phyloP scores from a whole-genome alignment of 2,329 filamentous ascomycete species.

The Dactylellina leptospora region DNA sequence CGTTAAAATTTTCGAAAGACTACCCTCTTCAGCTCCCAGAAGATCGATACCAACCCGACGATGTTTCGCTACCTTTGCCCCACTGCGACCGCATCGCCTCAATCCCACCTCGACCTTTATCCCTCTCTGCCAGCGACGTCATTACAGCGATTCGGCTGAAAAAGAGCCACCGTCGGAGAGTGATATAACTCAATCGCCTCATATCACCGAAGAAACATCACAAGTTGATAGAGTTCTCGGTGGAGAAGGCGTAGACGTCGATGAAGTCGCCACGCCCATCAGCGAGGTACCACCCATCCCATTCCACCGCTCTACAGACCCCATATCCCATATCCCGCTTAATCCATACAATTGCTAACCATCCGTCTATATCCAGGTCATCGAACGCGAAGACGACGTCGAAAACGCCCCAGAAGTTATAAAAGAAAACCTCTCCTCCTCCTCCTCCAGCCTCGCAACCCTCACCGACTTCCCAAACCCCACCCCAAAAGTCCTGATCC shows the following conservation, averaged over 20 bases:
- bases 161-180: conserved; percentile 11
- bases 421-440: conserved; percentile 65
- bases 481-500: conserved; percentile 57
- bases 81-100: conserved; percentile 23
- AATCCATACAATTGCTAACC: not conserved
- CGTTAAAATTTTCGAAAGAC: conserved; percentile 26
- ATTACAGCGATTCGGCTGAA: conserved; percentile 17
- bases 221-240: conserved; percentile 43
- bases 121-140: conserved; percentile 28
- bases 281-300: too few relatives aligned
- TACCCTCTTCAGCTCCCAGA: conserved; percentile 8
- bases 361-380: conserved; percentile 63
- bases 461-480: conserved; percentile 56
- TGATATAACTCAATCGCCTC: conserved; percentile 9
- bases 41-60: conserved; percentile 22
- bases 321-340: too few relatives aligned
- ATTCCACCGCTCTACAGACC: too few relatives aligned
- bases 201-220: conserved; percentile 41
- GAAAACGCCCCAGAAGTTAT: conserved; percentile 74
- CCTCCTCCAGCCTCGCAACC: conserved; percentile 54
- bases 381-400: conserved; percentile 70
- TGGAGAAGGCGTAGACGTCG: conserved; percentile 37
- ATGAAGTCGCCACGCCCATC: conserved; percentile 43
- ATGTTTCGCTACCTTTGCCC: conserved; percentile 30
- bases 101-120: conserved; percentile 18